phyloP scores from a whole-genome alignment of 805 yeast genomes.

The Candida sphagnicola region DNA sequence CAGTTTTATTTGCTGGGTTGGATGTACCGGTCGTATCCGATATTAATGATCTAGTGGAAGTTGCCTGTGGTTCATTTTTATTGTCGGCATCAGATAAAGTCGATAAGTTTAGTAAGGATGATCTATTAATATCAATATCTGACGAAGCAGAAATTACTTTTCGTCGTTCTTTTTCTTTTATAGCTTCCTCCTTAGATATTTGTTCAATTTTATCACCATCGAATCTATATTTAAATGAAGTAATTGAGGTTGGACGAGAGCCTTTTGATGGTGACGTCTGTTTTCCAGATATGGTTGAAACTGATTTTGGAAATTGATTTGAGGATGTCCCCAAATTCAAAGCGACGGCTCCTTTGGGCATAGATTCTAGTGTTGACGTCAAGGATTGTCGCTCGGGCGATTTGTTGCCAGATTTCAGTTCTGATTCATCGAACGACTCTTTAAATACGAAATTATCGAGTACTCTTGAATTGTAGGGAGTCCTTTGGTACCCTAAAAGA shows the following conservation, averaged over 20 bases:
- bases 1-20: too few relatives aligned
- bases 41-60: too few relatives aligned
- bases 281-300: too few relatives aligned
- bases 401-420: neutral
- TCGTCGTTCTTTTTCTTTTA: constrained; percentile 6
- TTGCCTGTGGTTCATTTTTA: too few relatives aligned
- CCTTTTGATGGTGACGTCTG: neutral
- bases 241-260: too few relatives aligned
- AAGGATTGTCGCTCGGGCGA: neutral
- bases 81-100: constrained; percentile 11
- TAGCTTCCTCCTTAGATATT: neutral
- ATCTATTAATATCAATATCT: constrained; percentile 13
- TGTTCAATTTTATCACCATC: too few relatives aligned
- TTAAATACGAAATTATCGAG: constrained; percentile 24
- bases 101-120: constrained; percentile 14
- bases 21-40: too few relatives aligned
- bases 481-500: neutral
- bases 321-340: too few relatives aligned
- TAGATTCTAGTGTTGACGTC: neutral
- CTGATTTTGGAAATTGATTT: too few relatives aligned
- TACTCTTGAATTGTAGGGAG: constrained; percentile 22
- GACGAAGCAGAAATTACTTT: constrained; percentile 16
- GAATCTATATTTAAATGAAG: too few relatives aligned
- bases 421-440: constrained; percentile 25
- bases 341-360: neutral